Base-by-base conservation (phyloP, 176 grass and related monocot genomes). In the Oryza brachyantha region DNA sequence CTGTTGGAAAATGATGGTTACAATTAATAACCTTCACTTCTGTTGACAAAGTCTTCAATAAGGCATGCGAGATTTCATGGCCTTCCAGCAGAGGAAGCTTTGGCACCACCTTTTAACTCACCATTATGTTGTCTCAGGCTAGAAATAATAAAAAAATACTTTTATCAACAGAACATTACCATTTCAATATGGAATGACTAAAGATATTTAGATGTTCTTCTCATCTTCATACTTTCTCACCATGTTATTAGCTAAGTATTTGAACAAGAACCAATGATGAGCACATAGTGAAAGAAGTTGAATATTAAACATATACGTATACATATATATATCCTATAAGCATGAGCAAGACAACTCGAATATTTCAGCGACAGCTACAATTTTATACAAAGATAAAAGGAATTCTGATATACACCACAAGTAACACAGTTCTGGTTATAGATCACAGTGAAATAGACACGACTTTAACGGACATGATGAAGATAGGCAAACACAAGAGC, bases 51-150 rank as follows among this genome's bases (percentile, higher is more conserved):
- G 38, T 89, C 89, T 77, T 82, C 77, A 62, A 97, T 29, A 50
- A 94, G 85, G 74, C 95, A 97, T 80, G 91, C 89, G 4, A 94
- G 89, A 59, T 65, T 76, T 92, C 95, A 97, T 41, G 95, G 91
- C 80, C 89, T 88, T 75, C 91, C 91, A 24, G 79, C 83, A 66
- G 87, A 89, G 39, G 91, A 46, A 77, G 92, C 87, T 88, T 97
- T 97, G 61, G 95, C 95, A 39, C 95, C 95, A 64, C 95, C 95
- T 86, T 90, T 97, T 58, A 97, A 77, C 39, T 90, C 80, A 4
- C 92, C 95, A 54, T 94, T 98, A 85, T 94, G 95, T 72, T 98
- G 89, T n/a, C 87, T 86, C 73, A 94, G 84, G 29, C 95, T 94
- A 77, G 42, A 87, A 31, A 74, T 17, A n/a, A 75, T 68, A 70